Evolutionary conservation across 2,329 filamentous ascomycete genomes (phyloP), one percentile per base, ranked within the genome.

Genomic region (Colletotrichum caudatum): DNA sequence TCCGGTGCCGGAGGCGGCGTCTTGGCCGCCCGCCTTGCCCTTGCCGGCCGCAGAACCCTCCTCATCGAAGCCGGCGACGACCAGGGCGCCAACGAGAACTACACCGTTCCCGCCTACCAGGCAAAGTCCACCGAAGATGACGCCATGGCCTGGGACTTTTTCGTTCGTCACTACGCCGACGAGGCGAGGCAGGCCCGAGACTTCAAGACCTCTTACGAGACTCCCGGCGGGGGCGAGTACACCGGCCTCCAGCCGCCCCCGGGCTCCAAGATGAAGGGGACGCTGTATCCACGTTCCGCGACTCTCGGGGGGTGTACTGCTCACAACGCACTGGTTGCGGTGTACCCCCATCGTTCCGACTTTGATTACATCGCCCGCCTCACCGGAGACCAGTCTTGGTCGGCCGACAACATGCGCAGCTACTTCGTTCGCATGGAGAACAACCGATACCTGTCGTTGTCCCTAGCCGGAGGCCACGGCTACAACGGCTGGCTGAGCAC

Each of bases 61-160:
- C 84, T 91, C 3, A 83, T 91, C 41, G 88, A 90, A 74, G 88
- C 88, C 33, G 88, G 88, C 62, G 87, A 88, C 71, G 89, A 91
- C 74, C 84, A 89, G 72, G 86, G 84, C 23, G 80, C 57, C 59
- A 78, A 79, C 46, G 78, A 81, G 71, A 85, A 88, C 75, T 85
- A 88, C 73, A 84, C 86, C 12, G 84, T 90, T 6, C 88, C 89
- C 8, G 84, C 87, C 2, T 84, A 88, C 75, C 84, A 85, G 29
- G 84, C 84, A 59, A 82, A 84, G 26, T 84, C 86, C 2, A 88
- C 87, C 14, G 87, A 91, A 75, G 86, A 90, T 71, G 82, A 82
- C 33, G 82, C 84, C 23, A 83, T 90, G 74, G 81, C 84, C 57
- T 92, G 90, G 90, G 87, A 90, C 78, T 91, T 88, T 79, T 92